phyloP scores from a whole-genome alignment of 2,329 filamentous ascomycete species.

The Podosphaera xanthii region DNA sequence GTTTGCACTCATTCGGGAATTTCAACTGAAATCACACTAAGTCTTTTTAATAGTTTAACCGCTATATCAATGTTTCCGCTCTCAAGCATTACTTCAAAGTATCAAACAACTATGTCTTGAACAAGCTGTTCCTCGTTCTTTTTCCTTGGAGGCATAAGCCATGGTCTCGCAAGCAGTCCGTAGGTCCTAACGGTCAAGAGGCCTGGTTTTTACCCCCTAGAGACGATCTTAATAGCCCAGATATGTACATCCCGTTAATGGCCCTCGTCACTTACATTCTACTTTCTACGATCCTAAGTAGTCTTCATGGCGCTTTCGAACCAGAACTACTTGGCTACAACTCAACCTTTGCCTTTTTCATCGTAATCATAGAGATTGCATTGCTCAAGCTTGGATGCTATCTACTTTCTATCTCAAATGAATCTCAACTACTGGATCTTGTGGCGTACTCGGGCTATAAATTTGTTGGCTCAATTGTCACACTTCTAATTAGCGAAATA shows the following conservation, averaged over 20 bases:
- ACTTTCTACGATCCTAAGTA: slow-evolving; percentile 72
- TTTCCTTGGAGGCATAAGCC: slow-evolving; percentile 96
- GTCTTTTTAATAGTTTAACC: slow-evolving; percentile 32
- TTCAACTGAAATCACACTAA: slow-evolving; percentile 4
- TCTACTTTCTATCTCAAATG: slow-evolving; percentile 77
- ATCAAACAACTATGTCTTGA: slow-evolving; percentile 86
- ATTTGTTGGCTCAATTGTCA: slow-evolving; percentile 89
- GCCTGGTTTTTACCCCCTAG: slow-evolving; percentile 72
- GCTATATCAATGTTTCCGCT: slow-evolving; percentile 76
- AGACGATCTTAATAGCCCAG: slow-evolving; percentile 90
- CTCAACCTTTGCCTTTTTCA: slow-evolving; percentile 59
- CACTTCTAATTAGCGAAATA: slow-evolving; percentile 57
- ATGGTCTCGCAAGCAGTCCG: slow-evolving; percentile 76
- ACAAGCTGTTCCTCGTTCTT: slow-evolving; percentile 78
- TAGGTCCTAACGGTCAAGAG: slow-evolving; percentile 44
- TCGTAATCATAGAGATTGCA: slow-evolving; percentile 74
- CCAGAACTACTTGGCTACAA: slow-evolving; percentile 83
- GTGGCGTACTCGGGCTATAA: slow-evolving; percentile 97
- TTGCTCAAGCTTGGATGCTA: slow-evolving; percentile 83
- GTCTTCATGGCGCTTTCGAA: slow-evolving; percentile 74
- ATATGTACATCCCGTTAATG: slow-evolving; percentile 99
- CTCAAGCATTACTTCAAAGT: slow-evolving; percentile 99
- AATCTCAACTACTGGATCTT: slow-evolving; percentile 78
- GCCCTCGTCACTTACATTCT: slow-evolving; percentile 94
- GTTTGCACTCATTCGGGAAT: slow-evolving; percentile 25